Evolutionary conservation across 2,329 filamentous ascomycete species (phyloP), one percentile per base, ranked within the genome.

Genomic region (Xylaria multiplex): DNA sequence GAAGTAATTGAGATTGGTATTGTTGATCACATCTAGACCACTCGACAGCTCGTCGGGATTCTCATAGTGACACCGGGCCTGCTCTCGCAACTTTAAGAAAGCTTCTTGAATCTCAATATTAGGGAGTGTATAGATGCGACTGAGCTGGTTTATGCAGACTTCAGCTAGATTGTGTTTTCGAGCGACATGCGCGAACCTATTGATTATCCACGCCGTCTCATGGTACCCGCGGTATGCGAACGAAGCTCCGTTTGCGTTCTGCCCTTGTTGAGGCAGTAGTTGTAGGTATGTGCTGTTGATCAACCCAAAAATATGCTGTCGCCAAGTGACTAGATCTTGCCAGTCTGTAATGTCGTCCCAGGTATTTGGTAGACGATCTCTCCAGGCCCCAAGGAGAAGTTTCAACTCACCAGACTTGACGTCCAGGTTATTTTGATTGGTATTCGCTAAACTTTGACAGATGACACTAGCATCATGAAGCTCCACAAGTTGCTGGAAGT

Each of bases 21-120:
- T 99, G 80, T 99, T 99, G 78, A 99, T 99, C 2, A 99, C 96
- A 76, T 99, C 96, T 70, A 99, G 79, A 1, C 96, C 96, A 76
- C 90, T 97, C 59, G 90, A 95, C 60, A 99, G 87, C 80, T 99
- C 96, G 43, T 92, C 91, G 0, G 91, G 90, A 75, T 98, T 98
- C 81, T 98, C 94, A 78, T 98, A 99, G 77, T 99, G 96, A 72
- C 96, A 99, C 78, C 97, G 97, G 49, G 96, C 96, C 80, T 99
- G 96, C 80, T 99, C 96, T n/a, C 96, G 86, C 59, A 99, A 81
- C 81, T 99, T 99, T 68, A 99, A 82, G 85, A 99, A 99, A 0
- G 96, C 96, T 78, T 99, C 96, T 77, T 99, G 96, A 53, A 99
- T 99, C 81, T 99, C 96, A 50, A 99, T 99, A 77, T 99, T 99